A percentile compares a stretch with the other conserved stretches of the same genome.
Conservation (phyloP, 192 early-diverging fungal species). For the Podila clonocystis region DNA sequence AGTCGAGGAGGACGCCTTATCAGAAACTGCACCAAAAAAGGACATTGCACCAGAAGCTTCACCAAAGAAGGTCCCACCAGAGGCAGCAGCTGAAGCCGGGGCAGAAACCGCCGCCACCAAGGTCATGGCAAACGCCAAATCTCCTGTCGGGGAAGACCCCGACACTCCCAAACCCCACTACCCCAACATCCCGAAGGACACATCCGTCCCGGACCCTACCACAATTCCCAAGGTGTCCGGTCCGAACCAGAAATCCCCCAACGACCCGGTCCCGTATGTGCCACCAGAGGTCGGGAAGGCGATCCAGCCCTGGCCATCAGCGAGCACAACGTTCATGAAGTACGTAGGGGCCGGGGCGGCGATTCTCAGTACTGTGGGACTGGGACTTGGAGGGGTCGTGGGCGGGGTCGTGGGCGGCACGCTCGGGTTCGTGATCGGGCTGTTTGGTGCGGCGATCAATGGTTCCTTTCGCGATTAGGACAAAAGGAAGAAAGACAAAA, state of each 20-base stretch:
- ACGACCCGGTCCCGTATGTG: neutral
- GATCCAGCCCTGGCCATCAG: neutral
- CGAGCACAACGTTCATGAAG: neutral
- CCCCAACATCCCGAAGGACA: neutral
- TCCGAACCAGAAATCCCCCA: neutral
- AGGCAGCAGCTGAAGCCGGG: neutral
- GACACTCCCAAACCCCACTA: neutral
- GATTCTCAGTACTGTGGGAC: conserved; percentile 2
- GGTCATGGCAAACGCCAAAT: neutral
- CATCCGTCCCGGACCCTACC: neutral
- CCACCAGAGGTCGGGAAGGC: neutral
- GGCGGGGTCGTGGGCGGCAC: conserved; percentile 20
- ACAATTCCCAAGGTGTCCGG: neutral
- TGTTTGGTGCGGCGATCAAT: neutral
- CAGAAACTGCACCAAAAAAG: too few species aligned
- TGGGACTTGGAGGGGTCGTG: conserved; percentile 16
- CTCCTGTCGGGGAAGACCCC: neutral
- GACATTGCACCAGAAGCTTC: neutral
- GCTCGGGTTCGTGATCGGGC: neutral
- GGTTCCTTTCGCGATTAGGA: neutral
- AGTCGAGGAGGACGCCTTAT: too few species aligned
- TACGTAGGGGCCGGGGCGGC: conserved; percentile 16
- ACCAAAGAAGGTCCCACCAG: neutral
- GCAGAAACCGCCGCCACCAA: neutral
- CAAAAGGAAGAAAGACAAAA: neutral